phyloP scores from a whole-genome alignment of 176 grass and related monocot species.

The Rhynchospora tenuis region DNA sequence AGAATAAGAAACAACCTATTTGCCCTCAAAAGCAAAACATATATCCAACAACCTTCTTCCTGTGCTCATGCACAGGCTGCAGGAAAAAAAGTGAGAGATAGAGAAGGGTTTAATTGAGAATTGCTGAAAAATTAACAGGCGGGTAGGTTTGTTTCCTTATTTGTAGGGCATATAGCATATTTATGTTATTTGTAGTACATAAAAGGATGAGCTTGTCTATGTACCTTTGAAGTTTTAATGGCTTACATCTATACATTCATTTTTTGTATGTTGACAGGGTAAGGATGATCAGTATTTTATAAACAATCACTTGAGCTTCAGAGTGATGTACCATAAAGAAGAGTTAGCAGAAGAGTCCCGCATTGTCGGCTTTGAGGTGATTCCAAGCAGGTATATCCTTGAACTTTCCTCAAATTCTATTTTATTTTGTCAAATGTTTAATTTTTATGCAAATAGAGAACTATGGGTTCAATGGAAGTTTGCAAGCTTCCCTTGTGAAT shows the following conservation, averaged over 20 bases:
- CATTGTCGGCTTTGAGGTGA: conserved; percentile 48
- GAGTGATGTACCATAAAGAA: conserved; percentile 49
- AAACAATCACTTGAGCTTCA: conserved; percentile 55
- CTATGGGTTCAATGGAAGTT: background rate
- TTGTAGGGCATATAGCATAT: background rate
- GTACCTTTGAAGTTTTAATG: background rate
- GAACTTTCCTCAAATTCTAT: background rate
- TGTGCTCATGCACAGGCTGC: background rate
- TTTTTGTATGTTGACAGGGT: conserved; percentile 21
- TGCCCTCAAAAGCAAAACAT: background rate
- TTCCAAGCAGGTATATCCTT: conserved; percentile 36
- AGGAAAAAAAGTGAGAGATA: background rate
- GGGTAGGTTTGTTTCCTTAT: background rate
- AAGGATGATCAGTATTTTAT: conserved; percentile 39
- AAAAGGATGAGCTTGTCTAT: background rate
- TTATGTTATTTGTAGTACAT: background rate
- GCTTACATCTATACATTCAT: conserved; percentile 8
- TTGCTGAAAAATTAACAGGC: background rate
- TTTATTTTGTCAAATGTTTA: background rate
- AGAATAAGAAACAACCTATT: background rate
- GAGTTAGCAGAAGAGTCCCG: conserved; percentile 29
- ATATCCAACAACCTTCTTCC: background rate
- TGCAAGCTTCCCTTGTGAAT: background rate
- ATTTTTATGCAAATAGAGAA: background rate
- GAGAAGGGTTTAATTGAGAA: background rate